Base-by-base conservation (phyloP, 768 basidiomycete species). In the Serendipita vermifera region DNA sequence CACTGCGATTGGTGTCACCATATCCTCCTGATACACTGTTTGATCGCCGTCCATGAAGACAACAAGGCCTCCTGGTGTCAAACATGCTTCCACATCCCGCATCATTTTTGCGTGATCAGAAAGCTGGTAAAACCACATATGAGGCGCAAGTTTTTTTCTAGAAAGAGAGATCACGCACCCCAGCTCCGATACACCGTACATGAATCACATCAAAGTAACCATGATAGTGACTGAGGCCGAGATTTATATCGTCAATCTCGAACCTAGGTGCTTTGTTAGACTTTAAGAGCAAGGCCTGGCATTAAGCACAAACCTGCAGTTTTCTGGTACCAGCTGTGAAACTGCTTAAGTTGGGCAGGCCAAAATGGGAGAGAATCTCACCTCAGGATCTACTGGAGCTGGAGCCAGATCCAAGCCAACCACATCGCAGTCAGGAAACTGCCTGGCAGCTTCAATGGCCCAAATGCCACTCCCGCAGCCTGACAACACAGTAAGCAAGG, bases 51-150 rank as follows among this genome's bases (percentile, higher is more conserved):
- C 84, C 57, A 83, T 77, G 36, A 85, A 67, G 57, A 85, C 75
- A 59, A 83, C 72, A 39, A 86, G 72, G 20, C 84, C 84, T 57
- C 83, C 83, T 31, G 82, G 82, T 31, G 81, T 79, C 33, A 85
- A 74, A 61, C 86, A 71, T 59, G 84, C 80, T 46, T 72, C 75
- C 40, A 82, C 72, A 68, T 85, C 80, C 56, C 71, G 70, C 3
- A 85, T 62, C 60, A 85, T 75, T 26, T 73, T 74, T 43, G 78
- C 74, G 63, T 83, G 83, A 63, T 83, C 70, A 57, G 71, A 72
- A 59, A 85, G 80, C 87, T 88, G 65, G 5, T 38, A 51, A 35
- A 39, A 41, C 59, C 31, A 57, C 51, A 33, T 13, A 36, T 9
- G 3, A 24, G 32, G 22, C 9, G 0, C 13, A 41, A 11, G 38